A percentile compares a stretch with the other conserved stretches of the same genome.
These are phyloP conservation scores for Wallacemonas sp. DNA, from an alignment of 208 protist genomes.

Conservation along the genomic window DNA sequence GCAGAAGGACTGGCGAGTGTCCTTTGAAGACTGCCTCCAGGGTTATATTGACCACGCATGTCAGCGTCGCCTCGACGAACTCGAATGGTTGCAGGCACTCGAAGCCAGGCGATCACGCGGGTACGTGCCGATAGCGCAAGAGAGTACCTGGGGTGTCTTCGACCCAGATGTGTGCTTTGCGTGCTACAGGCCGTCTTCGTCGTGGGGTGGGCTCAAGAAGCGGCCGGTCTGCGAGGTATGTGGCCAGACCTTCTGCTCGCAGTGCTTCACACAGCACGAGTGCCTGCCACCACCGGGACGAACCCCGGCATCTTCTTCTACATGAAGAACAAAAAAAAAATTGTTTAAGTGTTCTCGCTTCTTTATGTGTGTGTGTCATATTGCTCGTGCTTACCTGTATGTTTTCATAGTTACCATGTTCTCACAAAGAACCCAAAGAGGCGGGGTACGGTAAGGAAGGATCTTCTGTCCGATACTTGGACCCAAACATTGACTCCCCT, in stretches of 20 bases:
- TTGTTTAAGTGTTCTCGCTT: no score
- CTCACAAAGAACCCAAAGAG: no score
- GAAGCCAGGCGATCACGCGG: neutral
- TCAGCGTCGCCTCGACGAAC: neutral
- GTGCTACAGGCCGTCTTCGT: constrained; percentile 38
- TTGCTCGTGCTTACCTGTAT: no score
- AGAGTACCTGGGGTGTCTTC: constrained; percentile 40
- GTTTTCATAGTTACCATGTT: no score
- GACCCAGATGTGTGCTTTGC: constrained; percentile 42
- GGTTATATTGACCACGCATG: constrained; percentile 41
- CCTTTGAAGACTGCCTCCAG: constrained; percentile 60
- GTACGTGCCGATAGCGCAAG: constrained; percentile 4
- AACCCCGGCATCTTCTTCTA: no score
- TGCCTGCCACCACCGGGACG: constrained; percentile 3
- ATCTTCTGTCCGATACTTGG: no score
- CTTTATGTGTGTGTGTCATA: no score
- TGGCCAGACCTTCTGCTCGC: constrained; percentile 38
- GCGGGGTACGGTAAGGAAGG: no score
- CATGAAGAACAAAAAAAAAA: constrained; percentile 6
- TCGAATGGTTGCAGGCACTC: constrained; percentile 11
- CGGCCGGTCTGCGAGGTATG: constrained; percentile 20
- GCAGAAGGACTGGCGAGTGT: constrained; percentile 38
- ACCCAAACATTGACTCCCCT: no score
- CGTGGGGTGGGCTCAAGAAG: constrained; percentile 11
- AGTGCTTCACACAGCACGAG: constrained; percentile 27